Evolutionary conservation across 176 grass and related monocot species (phyloP), one percentile per base, ranked within the genome.

Genomic region (Avena sativa): DNA sequence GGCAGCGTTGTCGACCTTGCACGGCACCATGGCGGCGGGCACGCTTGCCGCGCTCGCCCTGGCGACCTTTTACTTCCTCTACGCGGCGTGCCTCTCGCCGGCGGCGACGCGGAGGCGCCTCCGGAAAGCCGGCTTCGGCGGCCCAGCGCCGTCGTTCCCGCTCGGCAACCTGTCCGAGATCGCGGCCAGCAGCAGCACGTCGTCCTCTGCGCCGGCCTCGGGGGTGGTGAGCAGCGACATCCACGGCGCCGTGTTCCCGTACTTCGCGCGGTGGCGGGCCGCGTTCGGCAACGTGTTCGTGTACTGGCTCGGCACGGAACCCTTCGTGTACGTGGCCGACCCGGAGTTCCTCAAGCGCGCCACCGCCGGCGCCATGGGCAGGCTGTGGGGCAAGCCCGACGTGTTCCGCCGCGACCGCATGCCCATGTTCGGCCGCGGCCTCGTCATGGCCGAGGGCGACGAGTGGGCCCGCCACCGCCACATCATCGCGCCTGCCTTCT

Each of bases 281-380:
- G 74, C 74, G 11, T 98, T 91, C 81, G 96, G 93, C 59, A 85
- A 95, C 70, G 85, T 95, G 3, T 98, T 95, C 59, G 68, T 98
- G 1, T 98, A 98, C 91, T 98, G 96, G 96, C 88, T 98, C 0
- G 96, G 96, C 25, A 89, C 93, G 1, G 92, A 98, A 74, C 96
- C 96, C 0, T 98, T 98, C 87, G 55, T 98, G 34, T 98, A 98
- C 93, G 80, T 92, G 3, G 82, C 93, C 0, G 92, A 98, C 26
- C 93, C 96, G n/a, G 96, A 90, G 79, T 98, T 98, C 74, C 93
- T 98, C 34, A 91, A 91, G 81, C 19, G 63, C n/a, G 82, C 70
- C 28, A 95, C 88, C 9, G 84, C 75, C 53, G 88, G 93, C 52
- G 83, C 86, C 26, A 82, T 92, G 3, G 82, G 92, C 4, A 80